Evolutionary conservation across 192 early-diverging fungal genomes (phyloP), one percentile per base, ranked within the genome.

Genomic region (Coemansia sp.): DNA sequence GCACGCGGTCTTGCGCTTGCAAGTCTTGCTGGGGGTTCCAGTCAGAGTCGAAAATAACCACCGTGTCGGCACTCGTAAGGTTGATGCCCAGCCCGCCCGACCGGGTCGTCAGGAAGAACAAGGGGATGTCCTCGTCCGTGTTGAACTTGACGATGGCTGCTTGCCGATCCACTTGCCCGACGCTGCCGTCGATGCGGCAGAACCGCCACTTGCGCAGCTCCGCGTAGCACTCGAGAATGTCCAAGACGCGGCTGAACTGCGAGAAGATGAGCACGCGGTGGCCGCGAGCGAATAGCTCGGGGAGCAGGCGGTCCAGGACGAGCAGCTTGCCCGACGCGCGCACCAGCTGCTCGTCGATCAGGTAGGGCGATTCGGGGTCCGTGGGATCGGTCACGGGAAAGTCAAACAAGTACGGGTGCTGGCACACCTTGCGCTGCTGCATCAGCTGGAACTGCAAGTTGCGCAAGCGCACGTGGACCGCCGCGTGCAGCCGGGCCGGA

Each of bases 1-100:
- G 96, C 2, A 90, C 93, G 37, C 96, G 88, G 71, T 97, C 94
- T 69, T 94, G 90, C 8, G 96, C 94, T 64, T 99, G 94, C 50
- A 97, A 65, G 66, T 97, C 96, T 71, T 89, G 88, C 85, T 99
- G 96, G n/a, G 94, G 96, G 60, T 99, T 98, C 93, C 94, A 96
- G 67, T 91, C 94, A 44, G 87, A 94, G 59, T 97, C 96, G 66
- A 91, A 97, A 46, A 98, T 88, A 40, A 98, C 81, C 8, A 98
- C 96, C 31, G 90, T 96, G 62, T 98, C 94, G 10, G 96, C 96
- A 0, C 92, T 88, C 3, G 96, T 95, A 58, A 98, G 69, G 55
- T 98, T 98, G 68, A 98, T 98, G 44, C 96, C 96, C 20, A 99
- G 73, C 11, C 96, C 96, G 51, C 96, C 96, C 11, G 94, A 91